Evolutionary conservation across 1,139 yeast genomes (phyloP).

Genomic region (Neolecta irregularis): DNA sequence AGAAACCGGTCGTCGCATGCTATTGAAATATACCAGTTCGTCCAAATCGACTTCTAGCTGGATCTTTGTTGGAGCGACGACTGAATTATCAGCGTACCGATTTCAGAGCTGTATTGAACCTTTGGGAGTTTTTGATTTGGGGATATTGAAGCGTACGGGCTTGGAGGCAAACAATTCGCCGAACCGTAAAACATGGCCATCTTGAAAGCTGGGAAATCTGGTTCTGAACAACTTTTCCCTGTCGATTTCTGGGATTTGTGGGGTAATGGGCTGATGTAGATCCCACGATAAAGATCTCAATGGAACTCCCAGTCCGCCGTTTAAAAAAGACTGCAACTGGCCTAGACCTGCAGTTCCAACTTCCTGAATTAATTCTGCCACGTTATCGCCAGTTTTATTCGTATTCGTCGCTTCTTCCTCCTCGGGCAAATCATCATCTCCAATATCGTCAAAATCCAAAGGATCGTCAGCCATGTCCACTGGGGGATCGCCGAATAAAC

Average conservation of each 20-base stretch:
- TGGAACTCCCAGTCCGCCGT: conserved; percentile 8
- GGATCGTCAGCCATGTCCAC: no score
- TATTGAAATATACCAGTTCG: conserved; percentile 2
- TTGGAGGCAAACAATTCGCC: conserved; percentile 52
- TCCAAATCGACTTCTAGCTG: conserved; percentile 36
- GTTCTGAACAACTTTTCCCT: conserved; percentile 21
- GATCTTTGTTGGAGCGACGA: conserved; percentile 33
- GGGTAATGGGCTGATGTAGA: conserved; percentile 12
- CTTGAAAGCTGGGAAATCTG: conserved; percentile 50
- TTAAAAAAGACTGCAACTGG: conserved; percentile 18
- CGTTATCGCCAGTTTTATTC: conserved; percentile 20
- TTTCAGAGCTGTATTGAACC: not conserved
- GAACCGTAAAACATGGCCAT: conserved; percentile 44
- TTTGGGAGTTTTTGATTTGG: conserved; percentile 35
- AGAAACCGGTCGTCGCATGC: conserved; percentile 3
- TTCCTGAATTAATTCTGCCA: conserved; percentile 3
- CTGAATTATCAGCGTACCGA: not conserved
- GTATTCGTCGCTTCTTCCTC: conserved; percentile 24
- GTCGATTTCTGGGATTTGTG: conserved; percentile 7
- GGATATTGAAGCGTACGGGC: conserved; percentile 39
- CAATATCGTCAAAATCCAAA: conserved; percentile 5
- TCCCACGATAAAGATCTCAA: not conserved
- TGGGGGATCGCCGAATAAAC: no score
- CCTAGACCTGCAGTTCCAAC: conserved; percentile 27
- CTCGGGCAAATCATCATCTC: conserved; percentile 24